Base-by-base conservation (phyloP, 2,329 filamentous ascomycete species). In the Monilinia aucupariae region DNA sequence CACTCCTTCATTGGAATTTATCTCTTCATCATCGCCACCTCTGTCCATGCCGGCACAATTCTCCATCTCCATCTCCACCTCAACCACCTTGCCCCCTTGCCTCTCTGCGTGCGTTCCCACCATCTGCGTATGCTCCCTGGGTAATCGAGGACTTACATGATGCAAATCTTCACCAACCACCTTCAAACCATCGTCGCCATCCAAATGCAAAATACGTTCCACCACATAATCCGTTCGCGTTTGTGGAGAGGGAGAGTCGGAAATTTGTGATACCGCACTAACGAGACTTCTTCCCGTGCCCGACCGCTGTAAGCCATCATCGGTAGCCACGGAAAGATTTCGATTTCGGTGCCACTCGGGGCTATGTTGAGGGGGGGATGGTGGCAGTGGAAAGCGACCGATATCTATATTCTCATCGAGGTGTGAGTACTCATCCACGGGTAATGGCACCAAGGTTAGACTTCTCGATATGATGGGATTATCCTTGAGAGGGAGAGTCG, bases 211-310 rank as follows among this genome's bases (percentile, higher is more conserved):
- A 54, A 61, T 51, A 66, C 66, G 15, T 9, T 50, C 52, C 37
- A 59, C 71, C 15, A 34, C 25, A 15, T 10, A 25, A 20, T 53
- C 34, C 9, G 20, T 10, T 1, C 45, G 34, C 2, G 34, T 25
- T 12, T 43, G 58, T 68, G 10, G 30, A 5, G 32, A 59, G 0
- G 56, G 32, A 5, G 34, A 39, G 13, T 62, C 51, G 8, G 50
- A 45, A 5, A 62, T 30, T 4, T 71, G 68, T 62, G 75, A 72
- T 17, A 71, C 70, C 17, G 72, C 69, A 61, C 76, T 71, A 69
- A 74, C 73, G 12, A 78, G 74, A 30, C 84, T 84, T 75, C 84
- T 83, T 73, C 84, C 82, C 37, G 45, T 49, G 22, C 25, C 32
- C 30, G 27, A 43, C 25, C 55, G 34, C 30, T 48, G 51, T 15